These are phyloP conservation scores for Lichtheimia ornata DNA, from an alignment of 371 early-diverging fungal species.

Conservation along the genomic window DNA sequence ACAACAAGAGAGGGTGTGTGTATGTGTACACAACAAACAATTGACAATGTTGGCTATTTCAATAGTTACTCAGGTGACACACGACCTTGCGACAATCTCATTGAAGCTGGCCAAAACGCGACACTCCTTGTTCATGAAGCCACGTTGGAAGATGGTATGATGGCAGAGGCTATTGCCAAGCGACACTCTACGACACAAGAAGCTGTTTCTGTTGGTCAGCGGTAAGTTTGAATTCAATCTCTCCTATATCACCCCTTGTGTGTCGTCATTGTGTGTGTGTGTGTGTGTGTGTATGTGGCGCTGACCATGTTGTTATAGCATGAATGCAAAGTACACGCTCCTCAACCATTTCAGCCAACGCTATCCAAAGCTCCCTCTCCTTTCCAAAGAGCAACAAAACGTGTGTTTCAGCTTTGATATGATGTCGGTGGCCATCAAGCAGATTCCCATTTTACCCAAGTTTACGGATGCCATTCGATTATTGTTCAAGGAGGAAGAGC, in stretches of 20 bases:
- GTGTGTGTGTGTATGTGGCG: not conserved
- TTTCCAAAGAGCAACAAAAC: conserved; percentile 47
- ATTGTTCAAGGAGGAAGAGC: conserved; percentile 55
- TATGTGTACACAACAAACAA: not conserved
- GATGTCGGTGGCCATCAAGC: conserved; percentile 68
- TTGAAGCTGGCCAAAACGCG: conserved; percentile 69
- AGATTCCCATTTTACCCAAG: conserved; percentile 64
- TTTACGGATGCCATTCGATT: conserved; percentile 58
- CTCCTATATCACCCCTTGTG: not conserved
- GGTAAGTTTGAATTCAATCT: conserved; percentile 32
- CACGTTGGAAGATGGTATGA: conserved; percentile 85
- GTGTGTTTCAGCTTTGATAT: conserved; percentile 85
- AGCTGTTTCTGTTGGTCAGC: conserved; percentile 81
- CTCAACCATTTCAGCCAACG: conserved; percentile 99
- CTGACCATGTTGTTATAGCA: conserved; percentile 32
- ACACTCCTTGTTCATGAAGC: conserved; percentile 97
- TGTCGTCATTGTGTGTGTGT: conserved; percentile 2
- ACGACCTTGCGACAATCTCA: conserved; percentile 81
- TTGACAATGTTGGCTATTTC: not conserved
- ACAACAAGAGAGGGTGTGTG: not conserved
- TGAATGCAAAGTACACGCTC: conserved; percentile 82
- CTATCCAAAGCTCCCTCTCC: conserved; percentile 80
- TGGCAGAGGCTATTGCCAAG: conserved; percentile 83
- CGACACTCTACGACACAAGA: conserved; percentile 91
- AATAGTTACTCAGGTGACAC: conserved; percentile 95